phyloP scores from a whole-genome alignment of 306 rosid species.

The Prunus kanzakura region DNA sequence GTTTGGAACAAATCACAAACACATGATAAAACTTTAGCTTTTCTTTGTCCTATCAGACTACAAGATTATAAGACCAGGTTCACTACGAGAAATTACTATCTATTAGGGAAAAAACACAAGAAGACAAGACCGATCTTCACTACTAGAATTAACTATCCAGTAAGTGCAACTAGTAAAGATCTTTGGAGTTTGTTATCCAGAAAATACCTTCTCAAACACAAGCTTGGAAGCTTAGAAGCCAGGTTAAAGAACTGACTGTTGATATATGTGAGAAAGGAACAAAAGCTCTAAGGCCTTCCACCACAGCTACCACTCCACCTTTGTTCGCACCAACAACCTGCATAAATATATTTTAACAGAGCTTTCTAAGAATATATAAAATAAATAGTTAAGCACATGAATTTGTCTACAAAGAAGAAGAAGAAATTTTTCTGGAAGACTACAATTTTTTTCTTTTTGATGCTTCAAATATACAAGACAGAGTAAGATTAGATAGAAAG shows the following conservation, averaged over 20 bases:
- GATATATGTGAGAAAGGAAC: slow-evolving; percentile 97
- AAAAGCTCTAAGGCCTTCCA: slow-evolving; percentile 90
- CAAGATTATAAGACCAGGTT: background rate
- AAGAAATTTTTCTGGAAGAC: background rate
- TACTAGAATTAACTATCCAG: background rate
- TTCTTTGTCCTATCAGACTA: slow-evolving; percentile 10
- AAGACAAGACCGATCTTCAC: background rate
- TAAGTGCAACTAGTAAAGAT: background rate
- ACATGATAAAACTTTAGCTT: background rate
- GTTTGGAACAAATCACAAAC: background rate
- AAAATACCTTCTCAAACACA: slow-evolving; percentile 89
- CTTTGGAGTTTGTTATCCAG: slow-evolving; percentile 18
- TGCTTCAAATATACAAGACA: background rate
- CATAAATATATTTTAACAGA: background rate
- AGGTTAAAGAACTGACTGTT: slow-evolving; percentile 57
- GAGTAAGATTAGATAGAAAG: too few relatives aligned
- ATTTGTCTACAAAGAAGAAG: background rate
- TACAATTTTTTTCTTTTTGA: background rate
- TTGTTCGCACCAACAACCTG: slow-evolving; percentile 83
- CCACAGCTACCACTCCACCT: slow-evolving; percentile 94
- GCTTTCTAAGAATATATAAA: background rate
- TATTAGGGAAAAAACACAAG: background rate
- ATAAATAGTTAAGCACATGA: background rate
- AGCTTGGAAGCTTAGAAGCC: slow-evolving; percentile 25
- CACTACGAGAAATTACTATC: background rate